Conservation (phyloP, 1,139 yeast species). For the Hyphopichia fennica region DNA sequence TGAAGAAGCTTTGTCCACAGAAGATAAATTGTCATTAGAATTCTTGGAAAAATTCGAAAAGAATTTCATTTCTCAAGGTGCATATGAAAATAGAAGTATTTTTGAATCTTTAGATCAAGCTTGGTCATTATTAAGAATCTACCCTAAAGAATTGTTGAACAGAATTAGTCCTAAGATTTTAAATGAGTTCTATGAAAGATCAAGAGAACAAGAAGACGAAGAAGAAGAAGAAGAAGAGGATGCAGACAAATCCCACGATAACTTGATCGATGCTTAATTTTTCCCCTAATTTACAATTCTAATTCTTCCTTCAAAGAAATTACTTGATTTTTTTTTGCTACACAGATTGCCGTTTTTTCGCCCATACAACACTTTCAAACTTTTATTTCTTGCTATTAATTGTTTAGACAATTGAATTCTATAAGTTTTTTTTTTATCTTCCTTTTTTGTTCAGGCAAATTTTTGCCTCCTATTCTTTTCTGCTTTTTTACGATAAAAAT, state of each 20-base stretch:
- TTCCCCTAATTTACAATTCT: not conserved
- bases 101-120: constrained; percentile 97
- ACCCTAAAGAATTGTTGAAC: constrained; percentile 97
- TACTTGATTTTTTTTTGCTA: not conserved
- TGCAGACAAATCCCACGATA: constrained; percentile 37
- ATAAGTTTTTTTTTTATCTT: not conserved
- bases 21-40: constrained; percentile 95
- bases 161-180: constrained; percentile 97
- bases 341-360: not conserved
- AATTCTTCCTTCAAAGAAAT: constrained; percentile 2
- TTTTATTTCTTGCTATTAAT: not conserved
- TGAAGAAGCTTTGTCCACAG: constrained; percentile 97
- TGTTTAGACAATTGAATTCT: constrained; percentile 1
- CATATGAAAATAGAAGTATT: constrained; percentile 91
- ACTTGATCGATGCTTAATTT: constrained; percentile 53
- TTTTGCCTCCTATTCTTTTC: not conserved
- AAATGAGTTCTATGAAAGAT: constrained; percentile 92
- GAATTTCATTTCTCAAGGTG: constrained; percentile 93
- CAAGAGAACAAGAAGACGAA: constrained; percentile 58
- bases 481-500: not conserved
- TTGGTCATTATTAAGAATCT: constrained; percentile 95
- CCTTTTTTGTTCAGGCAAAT: not conserved
- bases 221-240: constrained; percentile 53
- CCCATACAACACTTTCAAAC: not conserved
- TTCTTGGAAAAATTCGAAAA: constrained; percentile 97